Percentiles rank a stretch among this genome's conserved stretches.
Conservation (phyloP, 352 stramenopile genomes). For the Albugo candida region DNA sequence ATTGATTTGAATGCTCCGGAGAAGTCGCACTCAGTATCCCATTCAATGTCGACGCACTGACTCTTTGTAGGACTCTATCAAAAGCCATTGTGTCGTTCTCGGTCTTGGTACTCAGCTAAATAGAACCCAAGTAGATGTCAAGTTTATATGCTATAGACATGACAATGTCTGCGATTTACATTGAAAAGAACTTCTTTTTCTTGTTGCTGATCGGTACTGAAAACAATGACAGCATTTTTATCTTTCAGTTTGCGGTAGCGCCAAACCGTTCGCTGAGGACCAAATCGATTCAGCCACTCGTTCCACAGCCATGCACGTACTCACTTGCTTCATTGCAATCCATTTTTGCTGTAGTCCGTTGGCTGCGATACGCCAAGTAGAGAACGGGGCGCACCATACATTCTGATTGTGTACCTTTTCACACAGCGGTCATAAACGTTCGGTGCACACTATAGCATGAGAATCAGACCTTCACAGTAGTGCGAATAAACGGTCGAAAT, state of each 20-base stretch:
- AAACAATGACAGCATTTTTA: slow-evolving; percentile 45
- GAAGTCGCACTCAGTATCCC: slow-evolving; percentile 59
- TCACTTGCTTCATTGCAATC: slow-evolving; percentile 52
- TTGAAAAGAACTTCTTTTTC: slow-evolving; percentile 44
- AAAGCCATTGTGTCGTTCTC: slow-evolving; percentile 44
- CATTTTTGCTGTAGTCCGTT: slow-evolving; percentile 61
- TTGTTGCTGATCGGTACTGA: slow-evolving; percentile 45
- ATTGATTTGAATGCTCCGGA: slow-evolving; percentile 47
- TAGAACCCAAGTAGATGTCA: slow-evolving; percentile 1
- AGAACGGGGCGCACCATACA: slow-evolving; percentile 5
- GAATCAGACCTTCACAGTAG: no score
- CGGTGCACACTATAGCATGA: no score
- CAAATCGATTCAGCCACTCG: background rate
- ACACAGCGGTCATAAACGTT: no score
- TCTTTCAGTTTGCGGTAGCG: slow-evolving; percentile 66
- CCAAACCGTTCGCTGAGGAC: slow-evolving; percentile 40
- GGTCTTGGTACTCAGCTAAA: slow-evolving; percentile 22
- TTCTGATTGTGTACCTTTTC: no score
- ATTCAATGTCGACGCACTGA: slow-evolving; percentile 43
- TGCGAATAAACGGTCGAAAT: no score
- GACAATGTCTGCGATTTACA: slow-evolving; percentile 1
- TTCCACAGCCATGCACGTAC: background rate
- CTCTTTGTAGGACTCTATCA: slow-evolving; percentile 45
- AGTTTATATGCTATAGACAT: background rate
- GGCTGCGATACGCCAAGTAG: slow-evolving; percentile 59